Evolutionary conservation across 345 rosid genomes (phyloP).

Genomic region (Corchorus capsularis): DNA sequence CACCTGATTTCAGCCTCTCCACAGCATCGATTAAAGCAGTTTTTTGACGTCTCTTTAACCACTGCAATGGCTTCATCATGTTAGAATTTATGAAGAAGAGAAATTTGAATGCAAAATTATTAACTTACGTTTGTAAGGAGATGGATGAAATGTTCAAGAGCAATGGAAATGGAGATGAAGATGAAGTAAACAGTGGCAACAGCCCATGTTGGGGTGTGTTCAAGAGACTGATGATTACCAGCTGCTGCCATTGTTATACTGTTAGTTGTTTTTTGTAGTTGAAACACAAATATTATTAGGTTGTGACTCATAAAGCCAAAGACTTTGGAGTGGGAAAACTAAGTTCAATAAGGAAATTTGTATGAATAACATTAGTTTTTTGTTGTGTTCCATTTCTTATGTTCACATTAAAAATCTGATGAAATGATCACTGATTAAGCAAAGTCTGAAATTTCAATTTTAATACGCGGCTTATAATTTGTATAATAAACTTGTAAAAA

Average conservation of each 20-base stretch:
- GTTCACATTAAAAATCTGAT: not conserved
- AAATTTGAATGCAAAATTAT: not conserved
- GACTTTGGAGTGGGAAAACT: too few species aligned
- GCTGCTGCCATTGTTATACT: not conserved
- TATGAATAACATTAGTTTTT: too few species aligned
- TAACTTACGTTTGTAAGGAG: conserved; percentile 27
- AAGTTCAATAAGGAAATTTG: too few species aligned
- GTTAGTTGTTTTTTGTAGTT: not conserved
- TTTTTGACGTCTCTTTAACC: conserved; percentile 25
- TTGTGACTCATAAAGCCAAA: too few species aligned
- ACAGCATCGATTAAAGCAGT: conserved; percentile 25
- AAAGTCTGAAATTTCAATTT: too few species aligned
- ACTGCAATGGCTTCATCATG: conserved; percentile 2
- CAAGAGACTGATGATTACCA: conserved; percentile 18
- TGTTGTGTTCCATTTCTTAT: not conserved
- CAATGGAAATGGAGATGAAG: conserved; percentile 29
- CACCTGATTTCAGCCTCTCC: conserved; percentile 33
- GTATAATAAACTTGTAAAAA: too few species aligned
- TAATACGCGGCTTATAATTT: too few species aligned
- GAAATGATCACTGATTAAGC: not conserved
- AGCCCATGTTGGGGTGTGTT: conserved; percentile 45
- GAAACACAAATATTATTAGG: not conserved
- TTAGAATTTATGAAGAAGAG: not conserved
- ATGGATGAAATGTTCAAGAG: conserved; percentile 33
- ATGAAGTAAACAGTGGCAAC: conserved; percentile 37